Percentiles rank a stretch among this genome's conserved stretches.
phyloP scores from a whole-genome alignment of 768 basidiomycete genomes.

The Cantharellus anzutake region DNA sequence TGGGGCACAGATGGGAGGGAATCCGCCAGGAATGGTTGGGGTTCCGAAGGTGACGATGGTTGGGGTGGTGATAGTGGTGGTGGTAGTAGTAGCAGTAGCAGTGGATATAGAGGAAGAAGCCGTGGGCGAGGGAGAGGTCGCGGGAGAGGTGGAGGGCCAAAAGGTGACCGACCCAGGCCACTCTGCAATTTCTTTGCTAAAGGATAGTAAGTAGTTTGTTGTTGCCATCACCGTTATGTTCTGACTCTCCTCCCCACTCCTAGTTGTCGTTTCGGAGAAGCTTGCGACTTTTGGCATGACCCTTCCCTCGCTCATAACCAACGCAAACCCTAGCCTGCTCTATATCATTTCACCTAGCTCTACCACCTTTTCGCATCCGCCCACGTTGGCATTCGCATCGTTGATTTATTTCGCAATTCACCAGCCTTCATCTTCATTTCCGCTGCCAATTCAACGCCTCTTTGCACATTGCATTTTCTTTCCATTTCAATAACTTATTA shows the following conservation, averaged over 20 bases:
- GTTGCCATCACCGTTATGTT: neutral
- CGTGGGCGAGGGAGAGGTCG: neutral
- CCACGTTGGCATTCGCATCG: neutral
- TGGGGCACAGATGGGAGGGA: neutral
- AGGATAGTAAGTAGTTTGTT: slow-evolving; percentile 3
- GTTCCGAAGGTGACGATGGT: neutral
- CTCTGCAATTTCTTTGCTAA: slow-evolving; percentile 2
- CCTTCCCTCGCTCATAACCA: neutral
- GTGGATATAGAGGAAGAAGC: slow-evolving; percentile 7
- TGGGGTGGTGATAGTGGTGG: neutral
- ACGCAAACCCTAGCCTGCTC: neutral
- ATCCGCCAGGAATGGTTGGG: neutral
- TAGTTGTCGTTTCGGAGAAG: slow-evolving; percentile 1
- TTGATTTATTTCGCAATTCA: neutral
- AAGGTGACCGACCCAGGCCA: neutral
- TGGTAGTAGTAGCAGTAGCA: neutral
- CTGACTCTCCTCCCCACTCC: neutral
- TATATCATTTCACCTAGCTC: neutral
- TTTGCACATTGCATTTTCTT: neutral
- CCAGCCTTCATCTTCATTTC: neutral
- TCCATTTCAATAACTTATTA: neutral
- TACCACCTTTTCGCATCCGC: too few relatives aligned
- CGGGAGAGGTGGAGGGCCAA: neutral
- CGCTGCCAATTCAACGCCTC: neutral
- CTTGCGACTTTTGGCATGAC: slow-evolving; percentile 3